These are phyloP conservation scores for Neonectria magnoliae DNA, from an alignment of 2,329 filamentous ascomycete species.

Conservation along the genomic window DNA sequence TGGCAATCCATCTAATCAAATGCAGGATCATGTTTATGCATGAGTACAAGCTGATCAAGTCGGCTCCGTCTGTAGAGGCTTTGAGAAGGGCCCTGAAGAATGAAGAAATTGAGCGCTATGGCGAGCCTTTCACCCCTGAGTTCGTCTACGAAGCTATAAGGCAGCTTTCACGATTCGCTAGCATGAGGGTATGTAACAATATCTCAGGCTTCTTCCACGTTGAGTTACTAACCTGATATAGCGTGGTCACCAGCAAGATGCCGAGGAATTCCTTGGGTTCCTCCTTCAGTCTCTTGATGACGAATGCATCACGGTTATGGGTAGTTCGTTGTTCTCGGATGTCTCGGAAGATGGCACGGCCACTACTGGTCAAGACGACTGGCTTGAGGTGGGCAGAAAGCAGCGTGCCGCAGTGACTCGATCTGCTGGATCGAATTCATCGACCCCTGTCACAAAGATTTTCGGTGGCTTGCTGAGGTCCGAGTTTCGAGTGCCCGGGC, in stretches of 20 bases:
- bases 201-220: too few relatives aligned
- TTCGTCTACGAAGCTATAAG: constrained; percentile 96
- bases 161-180: constrained; percentile 85
- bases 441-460: constrained; percentile 91
- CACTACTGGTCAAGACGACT: constrained; percentile 57
- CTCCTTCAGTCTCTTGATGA: constrained; percentile 92
- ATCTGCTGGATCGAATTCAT: constrained; percentile 78
- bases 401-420: constrained; percentile 88
- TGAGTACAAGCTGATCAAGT: constrained; percentile 88
- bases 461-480: constrained; percentile 93
- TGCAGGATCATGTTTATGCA: constrained; percentile 92
- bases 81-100: constrained; percentile 79
- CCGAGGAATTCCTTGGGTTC: constrained; percentile 95
- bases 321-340: constrained; percentile 43
- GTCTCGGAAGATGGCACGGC: constrained; percentile 43
- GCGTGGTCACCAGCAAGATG: constrained; percentile 97
- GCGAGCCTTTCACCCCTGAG: constrained; percentile 90
- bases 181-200: constrained; percentile 78
- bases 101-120: constrained; percentile 88
- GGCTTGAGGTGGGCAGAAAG: constrained; percentile 93
- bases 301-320: constrained; percentile 83
- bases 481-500: constrained; percentile 85
- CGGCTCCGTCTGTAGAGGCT: constrained; percentile 78
- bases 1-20: constrained; percentile 8
- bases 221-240: constrained; percentile 47